These are phyloP conservation scores for Dactylonectria macrodidyma DNA, from an alignment of 2,329 filamentous ascomycete species.

Conservation along the genomic window DNA sequence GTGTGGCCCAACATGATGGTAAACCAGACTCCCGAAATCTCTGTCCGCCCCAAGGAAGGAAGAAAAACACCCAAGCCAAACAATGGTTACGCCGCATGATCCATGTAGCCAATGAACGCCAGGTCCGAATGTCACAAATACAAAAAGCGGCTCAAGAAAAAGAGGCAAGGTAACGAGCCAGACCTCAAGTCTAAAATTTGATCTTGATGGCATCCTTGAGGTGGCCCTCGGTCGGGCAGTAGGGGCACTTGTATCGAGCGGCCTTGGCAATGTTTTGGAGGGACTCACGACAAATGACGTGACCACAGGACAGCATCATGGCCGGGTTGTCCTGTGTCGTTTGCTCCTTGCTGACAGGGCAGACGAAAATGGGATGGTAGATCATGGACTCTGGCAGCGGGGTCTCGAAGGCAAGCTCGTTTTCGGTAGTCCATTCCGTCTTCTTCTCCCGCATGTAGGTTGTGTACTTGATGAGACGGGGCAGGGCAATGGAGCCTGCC, in stretches of 20 bases:
- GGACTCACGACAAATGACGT: conserved; percentile 91
- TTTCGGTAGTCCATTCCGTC: conserved; percentile 93
- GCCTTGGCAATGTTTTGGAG: conserved; percentile 86
- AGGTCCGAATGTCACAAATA: conserved; percentile 9
- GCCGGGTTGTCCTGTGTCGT: conserved; percentile 93
- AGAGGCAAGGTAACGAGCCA: background rate
- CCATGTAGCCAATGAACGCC: conserved; percentile 32
- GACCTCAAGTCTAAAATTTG: conserved; percentile 64
- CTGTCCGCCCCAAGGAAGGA: conserved; percentile 28
- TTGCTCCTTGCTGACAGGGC: conserved; percentile 96
- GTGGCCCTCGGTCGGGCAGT: conserved; percentile 89
- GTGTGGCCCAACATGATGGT: conserved; percentile 33
- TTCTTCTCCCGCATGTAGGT: conserved; percentile 89
- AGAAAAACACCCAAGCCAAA: conserved; percentile 15
- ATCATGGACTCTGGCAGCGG: conserved; percentile 72
- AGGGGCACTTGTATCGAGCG: conserved; percentile 91
- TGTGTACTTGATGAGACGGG: conserved; percentile 89
- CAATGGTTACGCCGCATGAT: conserved; percentile 6
- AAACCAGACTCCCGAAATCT: conserved; percentile 39
- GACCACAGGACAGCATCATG: conserved; percentile 96
- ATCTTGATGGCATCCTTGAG: conserved; percentile 83
- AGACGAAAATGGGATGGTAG: conserved; percentile 98
- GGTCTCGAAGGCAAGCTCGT: conserved; percentile 88
- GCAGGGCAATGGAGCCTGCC: conserved; percentile 91
- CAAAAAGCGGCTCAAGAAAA: conserved; percentile 11